These are phyloP conservation scores for Psidium friedrichsthalianum DNA, from an alignment of 345 rosid species.

Conservation along the genomic window DNA sequence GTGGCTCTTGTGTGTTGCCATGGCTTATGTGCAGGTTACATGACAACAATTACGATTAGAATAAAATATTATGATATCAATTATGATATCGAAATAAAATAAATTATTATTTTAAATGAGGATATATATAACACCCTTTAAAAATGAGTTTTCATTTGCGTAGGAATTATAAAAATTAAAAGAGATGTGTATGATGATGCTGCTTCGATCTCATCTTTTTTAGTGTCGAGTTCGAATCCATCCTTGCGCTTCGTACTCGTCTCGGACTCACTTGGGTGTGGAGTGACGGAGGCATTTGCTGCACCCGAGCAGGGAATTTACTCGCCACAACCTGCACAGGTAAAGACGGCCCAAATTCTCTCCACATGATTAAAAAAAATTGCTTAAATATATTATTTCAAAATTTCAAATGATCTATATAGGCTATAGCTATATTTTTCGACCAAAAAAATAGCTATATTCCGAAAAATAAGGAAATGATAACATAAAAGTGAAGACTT, in stretches of 20 bases:
- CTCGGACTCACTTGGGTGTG: background rate
- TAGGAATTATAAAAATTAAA: background rate
- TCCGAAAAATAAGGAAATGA: background rate
- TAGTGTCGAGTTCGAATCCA: background rate
- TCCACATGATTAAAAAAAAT: background rate
- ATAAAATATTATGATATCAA: background rate
- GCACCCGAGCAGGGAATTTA: too few species aligned
- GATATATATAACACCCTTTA: too few species aligned
- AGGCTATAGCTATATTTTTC: too few species aligned
- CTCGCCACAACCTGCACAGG: background rate
- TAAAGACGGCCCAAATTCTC: background rate
- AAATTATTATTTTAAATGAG: too few species aligned
- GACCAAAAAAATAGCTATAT: too few species aligned
- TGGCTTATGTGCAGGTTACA: too few species aligned
- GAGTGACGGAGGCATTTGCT: background rate
- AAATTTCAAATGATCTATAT: background rate
- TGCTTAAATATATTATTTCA: background rate
- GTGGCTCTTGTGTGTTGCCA: background rate
- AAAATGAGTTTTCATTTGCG: background rate
- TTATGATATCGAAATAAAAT: background rate
- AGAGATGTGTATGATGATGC: background rate
- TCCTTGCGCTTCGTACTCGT: background rate
- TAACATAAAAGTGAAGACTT: too few species aligned
- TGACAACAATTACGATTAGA: background rate
- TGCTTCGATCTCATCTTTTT: background rate